These are phyloP conservation scores for Cymodocea nodosa DNA, from an alignment of 116 monocot genomes.

Conservation along the genomic window DNA sequence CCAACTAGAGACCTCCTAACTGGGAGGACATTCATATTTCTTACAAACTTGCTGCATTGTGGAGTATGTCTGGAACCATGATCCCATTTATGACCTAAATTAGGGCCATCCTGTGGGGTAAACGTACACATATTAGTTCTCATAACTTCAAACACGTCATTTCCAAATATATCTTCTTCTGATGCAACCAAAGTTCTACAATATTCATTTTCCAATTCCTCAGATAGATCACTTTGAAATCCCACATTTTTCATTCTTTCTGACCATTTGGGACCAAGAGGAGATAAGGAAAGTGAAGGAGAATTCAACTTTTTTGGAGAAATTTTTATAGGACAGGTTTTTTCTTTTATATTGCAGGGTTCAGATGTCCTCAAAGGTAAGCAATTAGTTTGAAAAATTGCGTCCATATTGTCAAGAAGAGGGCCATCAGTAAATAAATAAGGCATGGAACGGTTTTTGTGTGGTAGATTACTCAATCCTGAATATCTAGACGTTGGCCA, in stretches of 20 bases:
- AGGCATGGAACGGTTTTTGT: conserved; percentile 13
- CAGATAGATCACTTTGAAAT: conserved; percentile 23
- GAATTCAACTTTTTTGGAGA: conserved; percentile 43
- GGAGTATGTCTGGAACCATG: conserved; percentile 19
- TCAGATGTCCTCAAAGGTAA: conserved; percentile 2
- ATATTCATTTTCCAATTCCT: conserved; percentile 2
- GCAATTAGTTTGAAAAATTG: conserved; percentile 10
- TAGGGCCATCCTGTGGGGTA: conserved; percentile 12
- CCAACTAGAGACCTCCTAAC: conserved; percentile 82
- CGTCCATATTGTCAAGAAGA: conserved; percentile 32
- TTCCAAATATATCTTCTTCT: conserved; percentile 16
- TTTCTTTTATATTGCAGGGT: conserved; percentile 9
- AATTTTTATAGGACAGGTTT: conserved; percentile 8
- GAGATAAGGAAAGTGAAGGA: conserved; percentile 72
- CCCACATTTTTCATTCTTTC: conserved; percentile 39
- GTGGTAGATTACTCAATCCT: conserved; percentile 4
- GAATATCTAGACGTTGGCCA: conserved; percentile 10
- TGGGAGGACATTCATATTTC: conserved; percentile 27
- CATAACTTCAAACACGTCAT: conserved; percentile 14
- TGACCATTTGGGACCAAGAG: conserved; percentile 71
- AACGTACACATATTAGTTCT: conserved; percentile 31
- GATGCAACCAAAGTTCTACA: conserved; percentile 6
- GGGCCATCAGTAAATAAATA: conserved; percentile 59
- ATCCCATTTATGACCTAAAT: conserved; percentile 9
- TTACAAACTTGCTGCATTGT: conserved; percentile 22